Base-by-base conservation (phyloP, 371 early-diverging fungal species). In the Mucor racemosus region DNA sequence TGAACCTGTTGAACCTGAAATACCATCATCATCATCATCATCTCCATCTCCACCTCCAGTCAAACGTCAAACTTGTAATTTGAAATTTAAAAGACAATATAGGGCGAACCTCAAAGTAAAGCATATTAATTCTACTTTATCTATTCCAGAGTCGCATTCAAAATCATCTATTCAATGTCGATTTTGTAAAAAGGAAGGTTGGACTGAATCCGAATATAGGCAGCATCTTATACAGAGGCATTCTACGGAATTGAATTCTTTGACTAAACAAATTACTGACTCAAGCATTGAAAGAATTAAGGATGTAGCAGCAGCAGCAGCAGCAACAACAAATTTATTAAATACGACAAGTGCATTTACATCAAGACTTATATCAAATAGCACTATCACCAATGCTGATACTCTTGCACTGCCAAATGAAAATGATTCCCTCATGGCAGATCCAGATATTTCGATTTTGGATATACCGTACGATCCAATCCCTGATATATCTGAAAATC, bases 401-500 rank as follows among this genome's bases (percentile, higher is more conserved):
- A 38, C 38, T 9, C 38, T 38, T 7, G 4, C 38, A 26, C 26
- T 26, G 26, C 26, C 26, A 26, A 26, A 26, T 26, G 26, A 26
- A 26, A 26, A 26, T 26, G 26, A 31, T 31, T 31, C 53, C 53
- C 31, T 26, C 31, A 31, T 31, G 26, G 9, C 53, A 53, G 53
- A 53, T 53, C 4, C 53, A 53, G 53, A 53, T 4, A 26, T 53
- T 5, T 21, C 5, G 13, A 21, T 31, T 0, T 6, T 31, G 11
- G 53, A 53, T 31, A 53, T 31, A 31, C 31, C 53, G 4, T 53
- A 53, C 31, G 53, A 53, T 11, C 53, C 53, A 53, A 53, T 53
- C 31, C 5, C 13, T 11, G 53, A 53, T 21, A 53, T 53, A 31
- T 53, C 53, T 10, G 53, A 53, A 6, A 53, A 53, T 26, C 53